A percentile compares a stretch with the other conserved stretches of the same genome.
Evolutionary conservation across 495 filamentous ascomycete species (phyloP).

Genomic region (Friedmanniomyces simplex): DNA sequence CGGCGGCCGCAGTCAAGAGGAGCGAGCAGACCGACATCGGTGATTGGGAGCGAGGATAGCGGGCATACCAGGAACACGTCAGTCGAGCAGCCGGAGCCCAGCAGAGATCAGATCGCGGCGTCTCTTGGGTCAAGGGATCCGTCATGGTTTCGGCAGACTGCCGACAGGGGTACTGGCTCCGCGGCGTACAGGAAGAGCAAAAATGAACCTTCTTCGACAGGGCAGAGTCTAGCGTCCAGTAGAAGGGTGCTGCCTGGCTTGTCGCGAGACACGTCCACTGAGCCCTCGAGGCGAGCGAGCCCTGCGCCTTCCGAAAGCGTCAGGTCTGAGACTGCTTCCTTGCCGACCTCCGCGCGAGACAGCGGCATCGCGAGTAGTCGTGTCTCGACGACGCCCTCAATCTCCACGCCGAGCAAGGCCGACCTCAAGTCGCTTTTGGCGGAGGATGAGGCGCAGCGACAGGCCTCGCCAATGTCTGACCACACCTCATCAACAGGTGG

Average conservation of each 20-base stretch:
- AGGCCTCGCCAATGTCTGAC: conserved; percentile 50
- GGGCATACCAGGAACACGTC: conserved; percentile 28
- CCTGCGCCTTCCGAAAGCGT: conserved; percentile 33
- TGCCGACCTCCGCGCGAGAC: conserved; percentile 41
- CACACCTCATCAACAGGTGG: too few relatives aligned
- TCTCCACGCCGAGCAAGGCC: conserved; percentile 17
- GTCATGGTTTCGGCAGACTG: conserved; percentile 70
- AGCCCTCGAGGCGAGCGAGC: conserved; percentile 33
- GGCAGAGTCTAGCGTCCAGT: conserved; percentile 33
- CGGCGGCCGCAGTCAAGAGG: conserved; percentile 56
- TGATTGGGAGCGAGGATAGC: conserved; percentile 50
- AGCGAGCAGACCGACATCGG: conserved; percentile 23
- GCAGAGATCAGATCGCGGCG: conserved; percentile 57
- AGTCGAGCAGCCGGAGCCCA: conserved; percentile 10
- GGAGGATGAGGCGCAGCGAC: conserved; percentile 46
- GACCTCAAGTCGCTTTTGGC: conserved; percentile 32
- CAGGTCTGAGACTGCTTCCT: conserved; percentile 41
- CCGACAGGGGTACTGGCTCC: conserved; percentile 62
- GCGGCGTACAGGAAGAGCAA: conserved; percentile 55
- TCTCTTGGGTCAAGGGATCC: conserved; percentile 69
- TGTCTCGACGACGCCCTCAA: conserved; percentile 36
- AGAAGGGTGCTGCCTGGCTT: conserved; percentile 55
- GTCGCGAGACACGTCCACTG: conserved; percentile 40
- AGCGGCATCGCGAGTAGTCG: conserved; percentile 33
- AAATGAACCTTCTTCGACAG: conserved; percentile 49